A percentile compares a stretch with the other conserved stretches of the same genome.
Evolutionary conservation across 768 basidiomycete species (phyloP).

Genomic region (Pleurotus salmoneostramineus): DNA sequence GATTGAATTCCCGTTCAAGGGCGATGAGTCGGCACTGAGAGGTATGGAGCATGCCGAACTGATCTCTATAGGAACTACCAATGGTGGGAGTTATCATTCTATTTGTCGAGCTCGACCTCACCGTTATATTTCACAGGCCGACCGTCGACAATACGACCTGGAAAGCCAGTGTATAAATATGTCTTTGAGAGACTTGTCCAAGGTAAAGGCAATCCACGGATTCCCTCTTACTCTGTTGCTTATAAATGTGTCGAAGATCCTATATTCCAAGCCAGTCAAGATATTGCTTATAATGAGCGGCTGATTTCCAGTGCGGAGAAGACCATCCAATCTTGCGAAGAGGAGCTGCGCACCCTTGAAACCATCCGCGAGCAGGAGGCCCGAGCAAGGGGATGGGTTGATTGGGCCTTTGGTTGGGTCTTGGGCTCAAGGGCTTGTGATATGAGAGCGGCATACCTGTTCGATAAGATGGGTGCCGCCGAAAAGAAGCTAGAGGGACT

Average conservation of each 20-base stretch:
- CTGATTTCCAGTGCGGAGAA: conserved; percentile 54
- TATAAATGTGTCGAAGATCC: conserved; percentile 45
- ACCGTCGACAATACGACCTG: conserved; percentile 80
- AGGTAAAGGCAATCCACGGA: conserved; percentile 38
- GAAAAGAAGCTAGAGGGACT: conserved; percentile 64
- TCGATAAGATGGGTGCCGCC: conserved; percentile 71
- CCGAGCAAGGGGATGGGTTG: conserved; percentile 23
- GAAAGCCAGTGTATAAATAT: conserved; percentile 84
- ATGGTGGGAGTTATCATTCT: conserved; percentile 42
- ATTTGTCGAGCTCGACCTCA: neutral
- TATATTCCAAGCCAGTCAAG: conserved; percentile 77
- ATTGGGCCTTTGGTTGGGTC: conserved; percentile 29
- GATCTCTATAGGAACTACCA: conserved; percentile 71
- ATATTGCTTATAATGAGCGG: conserved; percentile 76
- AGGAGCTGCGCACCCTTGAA: conserved; percentile 66
- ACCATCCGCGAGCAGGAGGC: conserved; percentile 54
- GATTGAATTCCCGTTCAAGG: conserved; percentile 85
- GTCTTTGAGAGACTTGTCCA: conserved; percentile 81
- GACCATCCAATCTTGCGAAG: conserved; percentile 68
- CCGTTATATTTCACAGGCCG: conserved; percentile 47
- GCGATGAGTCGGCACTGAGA: conserved; percentile 77
- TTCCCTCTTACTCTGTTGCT: neutral
- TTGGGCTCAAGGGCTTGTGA: conserved; percentile 49
- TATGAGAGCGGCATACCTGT: conserved; percentile 61
- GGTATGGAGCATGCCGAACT: conserved; percentile 88